A percentile compares a stretch with the other conserved stretches of the same genome.
Evolutionary conservation across 192 early-diverging fungal genomes (phyloP).

Genomic region (Dissophora ornata): DNA sequence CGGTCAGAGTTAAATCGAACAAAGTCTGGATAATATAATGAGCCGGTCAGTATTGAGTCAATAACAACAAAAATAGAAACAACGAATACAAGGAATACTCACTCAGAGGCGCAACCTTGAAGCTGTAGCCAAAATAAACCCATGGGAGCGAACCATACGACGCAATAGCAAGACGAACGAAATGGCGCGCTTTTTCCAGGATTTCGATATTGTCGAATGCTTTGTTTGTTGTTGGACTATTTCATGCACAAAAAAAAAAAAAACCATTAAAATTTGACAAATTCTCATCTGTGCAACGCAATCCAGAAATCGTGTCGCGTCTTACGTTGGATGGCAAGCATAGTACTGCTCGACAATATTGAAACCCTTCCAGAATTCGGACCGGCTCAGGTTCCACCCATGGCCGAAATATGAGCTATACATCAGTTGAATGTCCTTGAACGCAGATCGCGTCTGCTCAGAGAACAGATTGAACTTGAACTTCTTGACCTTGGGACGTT

Average conservation of each 20-base stretch:
- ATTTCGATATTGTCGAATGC: conserved; percentile 41
- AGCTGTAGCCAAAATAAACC: conserved; percentile 54
- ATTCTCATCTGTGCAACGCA: no score
- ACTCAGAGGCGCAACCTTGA: conserved; percentile 50
- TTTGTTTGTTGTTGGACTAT: conserved; percentile 47
- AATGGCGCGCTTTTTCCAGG: conserved; percentile 48
- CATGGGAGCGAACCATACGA: conserved; percentile 51
- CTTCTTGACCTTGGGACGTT: conserved; percentile 30
- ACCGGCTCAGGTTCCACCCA: conserved; percentile 52
- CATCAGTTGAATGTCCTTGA: conserved; percentile 54
- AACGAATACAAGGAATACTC: no score
- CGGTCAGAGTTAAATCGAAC: conserved; percentile 55
- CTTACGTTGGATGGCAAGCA: conserved; percentile 48
- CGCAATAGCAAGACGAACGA: conserved; percentile 55
- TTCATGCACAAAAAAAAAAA: background rate
- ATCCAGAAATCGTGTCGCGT: no score
- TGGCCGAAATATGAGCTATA: conserved; percentile 57
- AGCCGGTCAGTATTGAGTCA: background rate
- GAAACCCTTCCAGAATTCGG: conserved; percentile 53
- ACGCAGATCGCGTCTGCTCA: conserved; percentile 53
- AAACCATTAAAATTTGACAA: background rate
- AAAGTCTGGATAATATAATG: conserved; percentile 33
- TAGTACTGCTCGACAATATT: conserved; percentile 56
- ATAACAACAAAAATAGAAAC: no score
- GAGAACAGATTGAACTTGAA: conserved; percentile 39